A percentile compares a stretch with the other conserved stretches of the same genome.
Evolutionary conservation across 352 stramenopile species (phyloP).

Genomic region (Phytophthora rubi): DNA sequence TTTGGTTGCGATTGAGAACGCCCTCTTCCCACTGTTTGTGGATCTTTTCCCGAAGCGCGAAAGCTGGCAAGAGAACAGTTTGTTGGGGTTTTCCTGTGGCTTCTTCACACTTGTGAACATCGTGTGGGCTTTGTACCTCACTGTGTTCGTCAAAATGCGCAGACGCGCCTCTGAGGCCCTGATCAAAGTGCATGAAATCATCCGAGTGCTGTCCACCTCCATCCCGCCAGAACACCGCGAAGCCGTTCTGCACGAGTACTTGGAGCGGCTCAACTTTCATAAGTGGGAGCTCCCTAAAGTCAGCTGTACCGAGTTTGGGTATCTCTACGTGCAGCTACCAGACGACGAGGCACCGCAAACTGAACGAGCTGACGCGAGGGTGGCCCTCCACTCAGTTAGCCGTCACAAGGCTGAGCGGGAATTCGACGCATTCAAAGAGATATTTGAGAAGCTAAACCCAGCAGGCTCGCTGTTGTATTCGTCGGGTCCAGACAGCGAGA

Average conservation of each 20-base stretch:
- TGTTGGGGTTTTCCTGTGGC: conserved; percentile 44
- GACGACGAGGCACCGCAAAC: conserved; percentile 30
- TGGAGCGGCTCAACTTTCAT: conserved; percentile 21
- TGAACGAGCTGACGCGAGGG: conserved; percentile 16
- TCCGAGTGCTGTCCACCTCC: conserved; percentile 38
- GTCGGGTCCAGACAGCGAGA: conserved; percentile 12
- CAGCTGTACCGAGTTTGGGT: conserved; percentile 34
- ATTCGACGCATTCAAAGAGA: conserved; percentile 32
- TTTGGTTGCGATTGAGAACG: conserved; percentile 62
- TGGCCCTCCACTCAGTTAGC: conserved; percentile 10
- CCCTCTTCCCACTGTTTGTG: conserved; percentile 49
- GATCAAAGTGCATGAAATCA: conserved; percentile 47
- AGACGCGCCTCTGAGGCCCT: conserved; percentile 27
- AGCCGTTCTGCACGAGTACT: conserved; percentile 32
- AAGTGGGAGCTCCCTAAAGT: conserved; percentile 33
- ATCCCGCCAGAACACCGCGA: conserved; percentile 40
- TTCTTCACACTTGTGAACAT: conserved; percentile 55
- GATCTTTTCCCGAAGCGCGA: conserved; percentile 20
- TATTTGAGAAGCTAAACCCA: conserved; percentile 32
- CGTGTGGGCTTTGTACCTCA: conserved; percentile 37
- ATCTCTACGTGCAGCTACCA: conserved; percentile 42
- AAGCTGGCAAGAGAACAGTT: conserved; percentile 37
- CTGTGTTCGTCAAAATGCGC: conserved; percentile 41
- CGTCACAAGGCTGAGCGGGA: conserved; percentile 29
- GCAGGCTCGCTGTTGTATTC: conserved; percentile 11